Conservation (phyloP, 2,329 filamentous ascomycete species). For the Monilinia vaccinii-corymbosi region DNA sequence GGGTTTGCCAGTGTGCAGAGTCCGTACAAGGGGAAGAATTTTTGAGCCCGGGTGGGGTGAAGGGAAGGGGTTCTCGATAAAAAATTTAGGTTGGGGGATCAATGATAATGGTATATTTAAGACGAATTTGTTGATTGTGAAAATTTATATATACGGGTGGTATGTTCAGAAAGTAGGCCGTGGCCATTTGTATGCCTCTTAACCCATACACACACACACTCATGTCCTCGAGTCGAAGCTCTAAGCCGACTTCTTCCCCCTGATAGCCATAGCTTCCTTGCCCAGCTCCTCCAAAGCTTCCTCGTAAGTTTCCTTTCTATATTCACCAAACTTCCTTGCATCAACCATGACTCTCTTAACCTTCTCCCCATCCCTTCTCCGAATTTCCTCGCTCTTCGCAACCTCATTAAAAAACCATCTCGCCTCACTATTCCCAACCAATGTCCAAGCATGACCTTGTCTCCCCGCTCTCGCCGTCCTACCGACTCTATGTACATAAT, state of each 20-base stretch:
- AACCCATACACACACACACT: background rate
- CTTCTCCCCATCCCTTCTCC: conserved; percentile 33
- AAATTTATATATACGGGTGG: background rate
- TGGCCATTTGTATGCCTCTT: background rate
- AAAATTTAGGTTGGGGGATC: background rate
- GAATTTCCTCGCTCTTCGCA: conserved; percentile 45
- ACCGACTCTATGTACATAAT: conserved; percentile 87
- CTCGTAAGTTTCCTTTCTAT: conserved; percentile 36
- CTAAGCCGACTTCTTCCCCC: background rate
- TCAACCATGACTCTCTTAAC: conserved; percentile 37
- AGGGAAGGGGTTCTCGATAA: background rate
- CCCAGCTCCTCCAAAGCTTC: conserved; percentile 39
- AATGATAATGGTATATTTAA: background rate
- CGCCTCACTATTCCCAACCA: conserved; percentile 72
- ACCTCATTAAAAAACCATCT: conserved; percentile 85
- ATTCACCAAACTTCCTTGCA: conserved; percentile 33
- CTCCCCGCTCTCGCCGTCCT: conserved; percentile 78
- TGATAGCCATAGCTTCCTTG: conserved; percentile 10
- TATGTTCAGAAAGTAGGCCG: background rate
- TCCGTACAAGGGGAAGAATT: conserved; percentile 31
- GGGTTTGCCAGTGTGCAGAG: conserved; percentile 37
- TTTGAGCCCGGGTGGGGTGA: conserved; percentile 10
- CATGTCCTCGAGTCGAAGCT: background rate
- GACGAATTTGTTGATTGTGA: background rate
- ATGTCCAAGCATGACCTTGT: conserved; percentile 71